Conservation (phyloP, 2,329 filamentous ascomycete genomes). For the Alternaria brassicicola region DNA sequence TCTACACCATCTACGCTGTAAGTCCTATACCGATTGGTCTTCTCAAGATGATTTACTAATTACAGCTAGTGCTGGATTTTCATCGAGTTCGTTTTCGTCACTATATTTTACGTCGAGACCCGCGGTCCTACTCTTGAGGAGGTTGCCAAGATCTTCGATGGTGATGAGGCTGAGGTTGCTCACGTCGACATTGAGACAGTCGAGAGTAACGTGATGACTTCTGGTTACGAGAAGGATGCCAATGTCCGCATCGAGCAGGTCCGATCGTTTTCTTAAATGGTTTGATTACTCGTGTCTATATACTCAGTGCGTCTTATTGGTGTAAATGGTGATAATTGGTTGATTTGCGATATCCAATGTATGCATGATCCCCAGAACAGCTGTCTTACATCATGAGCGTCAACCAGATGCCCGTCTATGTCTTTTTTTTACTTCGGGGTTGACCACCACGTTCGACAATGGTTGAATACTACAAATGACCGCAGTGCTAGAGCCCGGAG, state of each 20-base stretch:
- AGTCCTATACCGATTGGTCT: conserved; percentile 22
- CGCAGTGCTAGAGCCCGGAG: no score
- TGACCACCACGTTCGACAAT: no score
- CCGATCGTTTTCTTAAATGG: conserved; percentile 6
- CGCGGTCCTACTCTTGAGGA: conserved; percentile 74
- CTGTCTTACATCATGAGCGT: no score
- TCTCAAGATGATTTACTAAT: conserved; percentile 12
- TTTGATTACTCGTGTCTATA: not conserved
- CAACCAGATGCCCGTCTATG: no score
- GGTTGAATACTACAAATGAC: no score
- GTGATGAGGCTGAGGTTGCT: conserved; percentile 59
- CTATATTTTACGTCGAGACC: conserved; percentile 72
- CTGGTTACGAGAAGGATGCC: conserved; percentile 36
- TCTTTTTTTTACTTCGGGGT: no score
- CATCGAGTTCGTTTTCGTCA: conserved; percentile 66
- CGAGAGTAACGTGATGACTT: conserved; percentile 20
- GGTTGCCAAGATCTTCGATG: conserved; percentile 73
- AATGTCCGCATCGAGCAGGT: conserved; percentile 26
- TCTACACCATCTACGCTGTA: conserved; percentile 69
- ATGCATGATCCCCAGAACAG: not conserved
- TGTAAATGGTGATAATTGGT: not conserved
- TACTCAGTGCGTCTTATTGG: not conserved
- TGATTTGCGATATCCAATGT: conserved; percentile 8
- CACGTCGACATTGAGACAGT: conserved; percentile 35
- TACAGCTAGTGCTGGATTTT: conserved; percentile 60